Conservation (phyloP, 305 asterid species). For the Solanum hybrid region DNA sequence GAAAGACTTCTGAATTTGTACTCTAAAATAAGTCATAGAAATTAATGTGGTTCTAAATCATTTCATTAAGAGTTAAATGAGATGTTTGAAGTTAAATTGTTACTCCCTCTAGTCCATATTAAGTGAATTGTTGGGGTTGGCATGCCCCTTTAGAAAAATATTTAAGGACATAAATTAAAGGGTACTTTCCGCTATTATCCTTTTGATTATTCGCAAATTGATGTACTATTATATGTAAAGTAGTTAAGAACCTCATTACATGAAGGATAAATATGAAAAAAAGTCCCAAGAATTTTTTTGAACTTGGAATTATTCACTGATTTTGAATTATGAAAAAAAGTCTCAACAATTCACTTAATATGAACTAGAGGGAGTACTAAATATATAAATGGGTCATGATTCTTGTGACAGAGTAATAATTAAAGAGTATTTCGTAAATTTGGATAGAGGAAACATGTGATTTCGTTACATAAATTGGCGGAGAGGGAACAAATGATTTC, state of each 20-base stretch:
- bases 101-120: background rate
- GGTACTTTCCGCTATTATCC: background rate
- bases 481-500: background rate
- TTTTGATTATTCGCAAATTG: too few species aligned
- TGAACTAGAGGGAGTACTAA: background rate
- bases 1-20: background rate
- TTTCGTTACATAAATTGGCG: background rate
- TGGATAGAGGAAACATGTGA: background rate
- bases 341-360: background rate
- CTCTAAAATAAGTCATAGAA: background rate
- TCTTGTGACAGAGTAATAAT: background rate
- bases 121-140: background rate
- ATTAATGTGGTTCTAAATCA: background rate
- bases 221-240: too few species aligned
- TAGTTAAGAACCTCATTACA: too few species aligned
- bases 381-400: too few species aligned
- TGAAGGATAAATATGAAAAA: too few species aligned
- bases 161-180: background rate
- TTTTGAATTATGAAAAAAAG: background rate
- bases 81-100: background rate
- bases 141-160: background rate
- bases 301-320: too few species aligned
- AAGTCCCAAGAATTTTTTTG: too few species aligned
- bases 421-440: background rate
- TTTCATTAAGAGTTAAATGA: background rate